These are phyloP conservation scores for Abrus pulchellus DNA, from an alignment of 306 rosid genomes.

Conservation along the genomic window DNA sequence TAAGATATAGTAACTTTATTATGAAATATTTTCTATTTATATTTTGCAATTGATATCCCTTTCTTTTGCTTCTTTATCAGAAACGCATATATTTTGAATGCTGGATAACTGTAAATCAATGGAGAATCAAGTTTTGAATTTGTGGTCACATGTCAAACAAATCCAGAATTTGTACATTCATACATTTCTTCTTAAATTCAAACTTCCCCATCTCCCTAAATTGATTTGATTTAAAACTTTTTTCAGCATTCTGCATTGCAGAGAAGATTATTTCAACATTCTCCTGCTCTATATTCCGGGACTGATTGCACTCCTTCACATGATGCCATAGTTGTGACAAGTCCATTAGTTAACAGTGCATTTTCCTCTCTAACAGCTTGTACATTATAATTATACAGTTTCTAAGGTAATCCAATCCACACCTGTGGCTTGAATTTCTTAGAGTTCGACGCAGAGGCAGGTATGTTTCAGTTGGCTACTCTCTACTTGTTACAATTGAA, in stretches of 20 bases:
- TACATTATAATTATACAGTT: conserved; percentile 3
- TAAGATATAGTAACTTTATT: neutral
- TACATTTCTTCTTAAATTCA: conserved; percentile 12
- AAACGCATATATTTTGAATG: neutral
- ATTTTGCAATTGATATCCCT: neutral
- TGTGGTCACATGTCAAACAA: conserved; percentile 17
- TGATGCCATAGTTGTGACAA: conserved; percentile 19
- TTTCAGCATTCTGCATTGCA: conserved; percentile 37
- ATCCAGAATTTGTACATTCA: conserved; percentile 7
- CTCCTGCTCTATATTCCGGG: conserved; percentile 13
- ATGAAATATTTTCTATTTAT: neutral
- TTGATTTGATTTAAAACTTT: neutral
- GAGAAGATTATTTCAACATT: conserved; percentile 40
- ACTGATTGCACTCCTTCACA: neutral
- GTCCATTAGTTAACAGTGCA: conserved; percentile 26
- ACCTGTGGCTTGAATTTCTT: conserved; percentile 33
- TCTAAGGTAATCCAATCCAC: conserved; percentile 15
- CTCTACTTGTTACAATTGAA: neutral
- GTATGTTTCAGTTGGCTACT: conserved; percentile 5
- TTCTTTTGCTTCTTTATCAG: conserved; percentile 1
- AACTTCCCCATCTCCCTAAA: neutral
- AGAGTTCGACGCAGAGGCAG: conserved; percentile 21
- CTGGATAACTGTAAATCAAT: neutral
- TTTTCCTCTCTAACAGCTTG: conserved; percentile 31
- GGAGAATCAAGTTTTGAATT: neutral